A percentile compares a stretch with the other conserved stretches of the same genome.
These are phyloP conservation scores for Puya raimondii DNA, from an alignment of 176 grass and related monocot species.

Conservation along the genomic window DNA sequence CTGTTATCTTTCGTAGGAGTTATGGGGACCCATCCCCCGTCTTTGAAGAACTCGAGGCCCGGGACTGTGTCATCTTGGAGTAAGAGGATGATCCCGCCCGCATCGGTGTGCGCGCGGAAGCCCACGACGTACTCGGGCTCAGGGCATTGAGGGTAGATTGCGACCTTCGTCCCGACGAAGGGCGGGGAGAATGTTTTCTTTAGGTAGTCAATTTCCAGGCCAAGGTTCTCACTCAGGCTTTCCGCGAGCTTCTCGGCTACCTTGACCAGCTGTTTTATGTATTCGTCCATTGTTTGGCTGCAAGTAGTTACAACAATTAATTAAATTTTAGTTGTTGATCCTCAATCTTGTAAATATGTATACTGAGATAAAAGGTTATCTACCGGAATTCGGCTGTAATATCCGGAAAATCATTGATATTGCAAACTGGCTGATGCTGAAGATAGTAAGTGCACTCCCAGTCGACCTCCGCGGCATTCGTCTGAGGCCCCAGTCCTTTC, in stretches of 20 bases:
- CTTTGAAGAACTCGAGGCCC: constrained; percentile 62
- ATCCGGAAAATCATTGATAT: constrained; percentile 26
- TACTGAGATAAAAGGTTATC: neutral
- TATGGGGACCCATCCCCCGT: constrained; percentile 51
- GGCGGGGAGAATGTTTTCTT: constrained; percentile 49
- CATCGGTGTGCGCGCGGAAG: constrained; percentile 82
- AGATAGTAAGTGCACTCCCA: constrained; percentile 81
- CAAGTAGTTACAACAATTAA: neutral
- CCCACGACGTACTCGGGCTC: constrained; percentile 49
- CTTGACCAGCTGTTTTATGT: constrained; percentile 35
- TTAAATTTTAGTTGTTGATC: neutral
- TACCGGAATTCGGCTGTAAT: constrained; percentile 30
- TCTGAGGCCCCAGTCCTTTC: constrained; percentile 20
- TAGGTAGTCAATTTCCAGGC: constrained; percentile 32
- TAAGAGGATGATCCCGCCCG: constrained; percentile 88
- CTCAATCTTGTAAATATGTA: neutral
- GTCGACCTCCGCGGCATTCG: constrained; percentile 24
- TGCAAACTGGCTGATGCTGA: constrained; percentile 44
- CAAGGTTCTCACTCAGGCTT: constrained; percentile 55
- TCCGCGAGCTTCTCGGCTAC: constrained; percentile 54
- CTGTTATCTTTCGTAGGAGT: constrained; percentile 24
- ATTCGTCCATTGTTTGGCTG: constrained; percentile 50
- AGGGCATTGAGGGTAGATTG: constrained; percentile 70
- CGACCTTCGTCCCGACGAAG: constrained; percentile 84
- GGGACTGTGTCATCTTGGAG: constrained; percentile 72